Conservation (phyloP, 2,329 filamentous ascomycete species). For the Cercospora brassicicola region DNA sequence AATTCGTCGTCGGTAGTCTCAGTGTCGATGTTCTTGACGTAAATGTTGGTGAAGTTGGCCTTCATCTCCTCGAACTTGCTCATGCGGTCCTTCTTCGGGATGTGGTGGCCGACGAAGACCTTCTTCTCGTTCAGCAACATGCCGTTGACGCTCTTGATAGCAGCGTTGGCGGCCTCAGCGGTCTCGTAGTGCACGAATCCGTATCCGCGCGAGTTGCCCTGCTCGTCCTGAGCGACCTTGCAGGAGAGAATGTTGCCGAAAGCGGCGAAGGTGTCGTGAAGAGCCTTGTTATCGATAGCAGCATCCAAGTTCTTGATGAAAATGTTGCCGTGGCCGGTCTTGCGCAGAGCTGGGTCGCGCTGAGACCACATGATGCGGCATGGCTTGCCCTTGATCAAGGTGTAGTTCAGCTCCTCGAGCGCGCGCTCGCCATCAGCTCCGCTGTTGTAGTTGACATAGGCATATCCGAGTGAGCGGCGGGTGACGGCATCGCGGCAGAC, state of each 20-base stretch:
- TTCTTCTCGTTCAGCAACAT: slow-evolving; percentile 99
- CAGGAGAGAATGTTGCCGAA: slow-evolving; percentile 99
- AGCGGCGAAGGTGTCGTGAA: slow-evolving; percentile 97
- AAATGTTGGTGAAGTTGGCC: slow-evolving; percentile 99
- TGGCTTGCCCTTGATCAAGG: slow-evolving; percentile 94
- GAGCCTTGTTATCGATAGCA: slow-evolving; percentile 99
- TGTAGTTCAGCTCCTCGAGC: slow-evolving; percentile 99
- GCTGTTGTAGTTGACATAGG: slow-evolving; percentile 99
- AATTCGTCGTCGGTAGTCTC: slow-evolving; percentile 93
- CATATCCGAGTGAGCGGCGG: slow-evolving; percentile 96
- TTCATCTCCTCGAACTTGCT: slow-evolving; percentile 99
- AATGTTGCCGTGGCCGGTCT: slow-evolving; percentile 98
- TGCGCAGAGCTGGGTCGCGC: slow-evolving; percentile 96
- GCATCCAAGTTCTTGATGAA: slow-evolving; percentile 99
- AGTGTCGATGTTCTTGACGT: slow-evolving; percentile 93
- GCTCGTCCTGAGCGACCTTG: slow-evolving; percentile 98
- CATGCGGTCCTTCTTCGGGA: slow-evolving; percentile 99
- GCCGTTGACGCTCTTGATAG: slow-evolving; percentile 99
- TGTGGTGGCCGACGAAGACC: slow-evolving; percentile 98
- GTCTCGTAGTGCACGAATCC: slow-evolving; percentile 99
- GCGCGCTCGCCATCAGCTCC: slow-evolving; percentile 95
- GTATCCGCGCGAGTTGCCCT: slow-evolving; percentile 95
- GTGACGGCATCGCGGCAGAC: slow-evolving; percentile 99
- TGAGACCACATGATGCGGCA: slow-evolving; percentile 99
- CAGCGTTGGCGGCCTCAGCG: slow-evolving; percentile 90